phyloP scores from a whole-genome alignment of 1,284 basidiomycete genomes.

The Meira nashicola region DNA sequence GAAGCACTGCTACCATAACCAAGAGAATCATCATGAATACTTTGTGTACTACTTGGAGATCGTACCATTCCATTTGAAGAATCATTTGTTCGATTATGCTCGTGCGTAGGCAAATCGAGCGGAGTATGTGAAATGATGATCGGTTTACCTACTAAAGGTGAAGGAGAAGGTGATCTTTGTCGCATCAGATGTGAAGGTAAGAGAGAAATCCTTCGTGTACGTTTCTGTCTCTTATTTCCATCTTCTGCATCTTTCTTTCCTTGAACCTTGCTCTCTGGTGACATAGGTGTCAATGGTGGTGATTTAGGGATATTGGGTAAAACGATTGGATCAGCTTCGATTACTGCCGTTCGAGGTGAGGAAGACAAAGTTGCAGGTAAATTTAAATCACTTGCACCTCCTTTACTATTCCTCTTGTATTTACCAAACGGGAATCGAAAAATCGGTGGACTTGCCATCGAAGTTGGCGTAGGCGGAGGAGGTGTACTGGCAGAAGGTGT shows the following conservation, averaged over 20 bases:
- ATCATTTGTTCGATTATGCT: no score
- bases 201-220: neutral
- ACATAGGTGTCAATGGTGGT: neutral
- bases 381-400: neutral
- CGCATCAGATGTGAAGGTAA: no score
- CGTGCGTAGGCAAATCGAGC: no score
- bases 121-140: no score
- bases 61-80: neutral
- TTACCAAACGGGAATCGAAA: slow-evolving; percentile 39
- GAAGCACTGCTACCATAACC: slow-evolving; percentile 3
- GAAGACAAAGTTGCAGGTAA: neutral
- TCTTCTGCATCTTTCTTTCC: neutral
- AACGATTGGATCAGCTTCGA: no score
- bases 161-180: no score
- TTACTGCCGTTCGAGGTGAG: no score
- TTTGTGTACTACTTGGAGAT: slow-evolving; percentile 1
- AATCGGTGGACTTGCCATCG: slow-evolving; percentile 18
- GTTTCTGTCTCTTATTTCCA: neutral
- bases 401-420: slow-evolving; percentile 15
- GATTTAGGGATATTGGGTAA: no score
- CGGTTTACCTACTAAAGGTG: no score
- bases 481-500: slow-evolving; percentile 12
- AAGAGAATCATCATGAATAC: slow-evolving; percentile 1
- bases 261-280: neutral
- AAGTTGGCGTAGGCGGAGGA: slow-evolving; percentile 1